Conservation (phyloP, 192 early-diverging fungal genomes). For the Helicostylum pulchrum region DNA sequence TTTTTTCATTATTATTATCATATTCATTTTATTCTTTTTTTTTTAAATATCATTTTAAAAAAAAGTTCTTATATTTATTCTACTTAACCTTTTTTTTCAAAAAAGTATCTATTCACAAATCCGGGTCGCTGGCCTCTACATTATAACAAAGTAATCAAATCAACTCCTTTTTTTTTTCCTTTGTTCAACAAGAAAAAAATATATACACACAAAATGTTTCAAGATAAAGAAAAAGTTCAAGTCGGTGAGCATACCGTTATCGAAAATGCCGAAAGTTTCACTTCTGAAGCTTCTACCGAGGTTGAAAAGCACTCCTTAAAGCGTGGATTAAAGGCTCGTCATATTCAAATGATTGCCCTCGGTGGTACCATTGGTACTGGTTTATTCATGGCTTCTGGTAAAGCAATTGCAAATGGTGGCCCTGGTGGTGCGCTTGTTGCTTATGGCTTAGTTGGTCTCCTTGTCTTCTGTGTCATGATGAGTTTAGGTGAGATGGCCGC, state of each 20-base stretch:
- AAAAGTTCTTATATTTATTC: neutral
- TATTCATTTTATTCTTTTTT: neutral
- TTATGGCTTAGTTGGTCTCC: slow-evolving; percentile 56
- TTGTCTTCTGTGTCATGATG: slow-evolving; percentile 65
- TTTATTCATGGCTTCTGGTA: slow-evolving; percentile 71
- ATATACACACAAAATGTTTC: neutral
- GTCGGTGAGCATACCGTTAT: neutral
- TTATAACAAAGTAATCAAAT: neutral
- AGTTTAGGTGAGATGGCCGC: slow-evolving; percentile 83
- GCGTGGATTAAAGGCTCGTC: slow-evolving; percentile 26
- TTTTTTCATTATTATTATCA: neutral
- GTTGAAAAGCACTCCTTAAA: slow-evolving; percentile 1
- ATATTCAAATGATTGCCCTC: slow-evolving; percentile 35
- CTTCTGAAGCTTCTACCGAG: neutral
- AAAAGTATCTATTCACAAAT: slow-evolving; percentile 2
- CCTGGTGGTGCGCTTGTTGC: slow-evolving; percentile 70
- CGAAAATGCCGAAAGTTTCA: slow-evolving; percentile 7
- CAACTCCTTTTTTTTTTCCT: slow-evolving; percentile 2
- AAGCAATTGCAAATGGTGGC: slow-evolving; percentile 63
- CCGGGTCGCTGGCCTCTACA: slow-evolving; percentile 32
- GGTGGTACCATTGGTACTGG: slow-evolving; percentile 46
- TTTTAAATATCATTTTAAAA: no score
- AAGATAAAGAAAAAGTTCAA: slow-evolving; percentile 17
- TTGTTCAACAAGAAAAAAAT: neutral
- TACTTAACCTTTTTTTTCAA: slow-evolving; percentile 8